These are phyloP conservation scores for Pseudogymnoascus sp. DNA, from an alignment of 2,329 filamentous ascomycete species.

Conservation along the genomic window DNA sequence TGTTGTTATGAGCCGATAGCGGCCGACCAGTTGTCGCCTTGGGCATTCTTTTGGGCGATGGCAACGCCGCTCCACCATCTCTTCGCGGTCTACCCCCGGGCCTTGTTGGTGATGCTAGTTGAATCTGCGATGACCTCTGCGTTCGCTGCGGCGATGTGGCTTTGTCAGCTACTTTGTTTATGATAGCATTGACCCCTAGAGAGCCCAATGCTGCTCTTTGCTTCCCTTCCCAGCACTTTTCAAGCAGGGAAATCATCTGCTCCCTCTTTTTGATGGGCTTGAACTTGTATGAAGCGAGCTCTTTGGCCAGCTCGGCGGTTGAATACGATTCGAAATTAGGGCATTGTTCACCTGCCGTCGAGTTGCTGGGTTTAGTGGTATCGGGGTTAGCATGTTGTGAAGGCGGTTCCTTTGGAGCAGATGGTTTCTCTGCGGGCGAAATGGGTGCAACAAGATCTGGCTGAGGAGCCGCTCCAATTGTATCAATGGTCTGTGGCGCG, in stretches of 20 bases:
- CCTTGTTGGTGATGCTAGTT: constrained; percentile 28
- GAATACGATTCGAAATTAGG: constrained; percentile 56
- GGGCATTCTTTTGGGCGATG: not conserved
- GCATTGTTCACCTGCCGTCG: constrained; percentile 10
- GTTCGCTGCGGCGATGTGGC: constrained; percentile 9
- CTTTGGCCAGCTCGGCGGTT: constrained; percentile 51
- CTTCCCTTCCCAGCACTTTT: constrained; percentile 63
- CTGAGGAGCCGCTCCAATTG: not conserved
- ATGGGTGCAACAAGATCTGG: not conserved
- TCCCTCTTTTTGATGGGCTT: constrained; percentile 60
- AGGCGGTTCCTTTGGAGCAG: not conserved
- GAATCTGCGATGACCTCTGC: constrained; percentile 23
- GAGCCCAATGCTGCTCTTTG: constrained; percentile 25
- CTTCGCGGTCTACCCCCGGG: constrained; percentile 38
- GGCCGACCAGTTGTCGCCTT: constrained; percentile 11
- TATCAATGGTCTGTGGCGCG: not conserved
- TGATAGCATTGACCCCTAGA: constrained; percentile 19
- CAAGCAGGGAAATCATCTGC: constrained; percentile 60
- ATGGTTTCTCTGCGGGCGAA: not conserved
- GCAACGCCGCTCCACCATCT: constrained; percentile 9
- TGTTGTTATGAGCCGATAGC: constrained; percentile 10
- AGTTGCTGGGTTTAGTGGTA: not conserved
- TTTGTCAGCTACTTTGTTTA: not conserved
- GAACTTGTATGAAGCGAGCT: constrained; percentile 60
- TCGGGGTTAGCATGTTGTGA: not conserved